A percentile compares a stretch with the other conserved stretches of the same genome.
Conservation (phyloP, 345 rosid species). For the Microcos paniculata region DNA sequence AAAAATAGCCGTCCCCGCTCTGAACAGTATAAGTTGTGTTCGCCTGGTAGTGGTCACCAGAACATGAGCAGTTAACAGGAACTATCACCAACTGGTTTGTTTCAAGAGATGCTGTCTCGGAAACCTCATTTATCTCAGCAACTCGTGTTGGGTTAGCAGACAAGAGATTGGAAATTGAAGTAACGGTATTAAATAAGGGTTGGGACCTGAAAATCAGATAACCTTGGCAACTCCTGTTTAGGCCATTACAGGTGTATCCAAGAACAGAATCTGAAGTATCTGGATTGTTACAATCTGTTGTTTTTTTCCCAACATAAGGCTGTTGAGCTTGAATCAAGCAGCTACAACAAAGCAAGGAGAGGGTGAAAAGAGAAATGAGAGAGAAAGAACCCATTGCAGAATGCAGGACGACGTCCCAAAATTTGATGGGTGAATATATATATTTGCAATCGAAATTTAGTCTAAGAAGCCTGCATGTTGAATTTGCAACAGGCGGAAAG, state of each 20-base stretch:
- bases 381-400: constrained; percentile 27
- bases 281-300: constrained; percentile 39
- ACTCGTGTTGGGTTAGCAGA: constrained; percentile 45
- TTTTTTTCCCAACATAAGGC: constrained; percentile 50
- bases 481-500: neutral
- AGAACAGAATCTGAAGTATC: constrained; percentile 44
- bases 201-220: constrained; percentile 64
- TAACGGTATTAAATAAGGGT: constrained; percentile 46
- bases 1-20: constrained; percentile 18
- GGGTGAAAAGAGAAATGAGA: constrained; percentile 4
- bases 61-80: constrained; percentile 75
- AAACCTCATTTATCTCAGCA: constrained; percentile 44
- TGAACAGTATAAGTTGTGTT: constrained; percentile 50
- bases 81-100: constrained; percentile 49
- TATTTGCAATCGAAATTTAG: neutral
- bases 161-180: constrained; percentile 56
- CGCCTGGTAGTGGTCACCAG: constrained; percentile 47
- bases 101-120: constrained; percentile 34
- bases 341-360: constrained; percentile 22
- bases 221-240: constrained; percentile 51
- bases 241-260: constrained; percentile 80
- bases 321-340: constrained; percentile 56
- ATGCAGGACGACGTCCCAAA: neutral
- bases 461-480: neutral
- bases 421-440: neutral